These are phyloP conservation scores for Camelina laxa DNA, from an alignment of 345 rosid species.

Conservation along the genomic window DNA sequence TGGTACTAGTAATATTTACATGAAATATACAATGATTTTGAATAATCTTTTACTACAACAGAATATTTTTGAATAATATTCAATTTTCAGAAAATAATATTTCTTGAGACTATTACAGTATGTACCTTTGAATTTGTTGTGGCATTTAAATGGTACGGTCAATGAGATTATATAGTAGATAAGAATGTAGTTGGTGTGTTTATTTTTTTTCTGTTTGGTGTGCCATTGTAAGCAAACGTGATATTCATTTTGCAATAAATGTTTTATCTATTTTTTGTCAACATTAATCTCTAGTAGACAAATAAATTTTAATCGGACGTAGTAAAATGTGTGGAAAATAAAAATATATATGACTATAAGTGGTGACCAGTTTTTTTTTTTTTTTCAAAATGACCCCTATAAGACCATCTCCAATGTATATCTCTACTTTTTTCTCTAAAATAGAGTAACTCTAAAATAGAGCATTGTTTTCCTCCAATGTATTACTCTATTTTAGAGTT, in stretches of 20 bases:
- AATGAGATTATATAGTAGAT: background rate
- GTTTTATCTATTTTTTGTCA: background rate
- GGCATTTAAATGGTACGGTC: background rate
- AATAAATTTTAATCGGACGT: background rate
- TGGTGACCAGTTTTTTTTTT: too few species aligned
- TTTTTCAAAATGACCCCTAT: background rate
- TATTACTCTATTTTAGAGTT: too few species aligned
- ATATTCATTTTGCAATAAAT: background rate
- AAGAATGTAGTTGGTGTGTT: slow-evolving; percentile 1
- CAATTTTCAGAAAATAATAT: background rate
- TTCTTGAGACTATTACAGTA: background rate
- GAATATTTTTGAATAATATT: background rate
- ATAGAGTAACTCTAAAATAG: too few species aligned
- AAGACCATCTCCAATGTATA: too few species aligned
- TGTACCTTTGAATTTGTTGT: background rate
- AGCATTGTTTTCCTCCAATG: too few species aligned
- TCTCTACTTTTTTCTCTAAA: too few species aligned
- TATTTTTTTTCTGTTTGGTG: background rate
- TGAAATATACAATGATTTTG: background rate
- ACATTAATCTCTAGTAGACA: background rate
- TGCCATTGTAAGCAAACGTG: background rate
- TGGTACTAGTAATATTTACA: background rate
- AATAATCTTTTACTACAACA: too few species aligned
- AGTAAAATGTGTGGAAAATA: background rate
- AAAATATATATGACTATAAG: too few species aligned